Conservation (phyloP, 1,284 basidiomycete species). For the Vanrija humicola region DNA sequence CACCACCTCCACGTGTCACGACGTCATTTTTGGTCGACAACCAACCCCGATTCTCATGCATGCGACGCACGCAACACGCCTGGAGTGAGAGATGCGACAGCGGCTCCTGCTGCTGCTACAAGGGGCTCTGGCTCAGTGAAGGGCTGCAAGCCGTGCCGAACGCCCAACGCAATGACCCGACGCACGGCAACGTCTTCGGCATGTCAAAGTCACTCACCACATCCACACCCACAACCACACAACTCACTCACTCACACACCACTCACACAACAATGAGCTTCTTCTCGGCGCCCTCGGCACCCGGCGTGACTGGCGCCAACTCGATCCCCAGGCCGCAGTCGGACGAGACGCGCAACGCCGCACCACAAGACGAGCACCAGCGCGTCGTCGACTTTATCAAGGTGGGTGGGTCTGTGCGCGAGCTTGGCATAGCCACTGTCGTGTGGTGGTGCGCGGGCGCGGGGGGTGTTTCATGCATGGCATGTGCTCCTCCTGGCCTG, state of each 20-base stretch:
- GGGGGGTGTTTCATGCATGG: too few relatives aligned
- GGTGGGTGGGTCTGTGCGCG: constrained; percentile 21
- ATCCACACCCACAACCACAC: background rate
- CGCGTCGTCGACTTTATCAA: constrained; percentile 39
- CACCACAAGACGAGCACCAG: constrained; percentile 32
- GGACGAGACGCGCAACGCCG: constrained; percentile 34
- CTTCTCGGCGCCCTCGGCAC: background rate
- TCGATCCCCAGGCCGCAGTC: constrained; percentile 36
- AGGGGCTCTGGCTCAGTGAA: too few relatives aligned
- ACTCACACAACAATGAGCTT: background rate
- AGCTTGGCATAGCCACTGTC: background rate
- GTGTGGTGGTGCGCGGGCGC: too few relatives aligned
- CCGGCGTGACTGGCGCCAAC: constrained; percentile 26
- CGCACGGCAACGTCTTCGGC: background rate
- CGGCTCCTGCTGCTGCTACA: too few relatives aligned
- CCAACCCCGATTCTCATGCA: background rate
- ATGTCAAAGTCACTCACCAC: background rate
- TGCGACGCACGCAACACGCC: background rate
- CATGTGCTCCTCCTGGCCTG: too few relatives aligned
- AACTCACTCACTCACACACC: too few relatives aligned
- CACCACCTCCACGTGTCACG: too few relatives aligned
- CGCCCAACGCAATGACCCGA: background rate
- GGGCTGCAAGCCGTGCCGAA: too few relatives aligned
- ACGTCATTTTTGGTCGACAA: too few relatives aligned
- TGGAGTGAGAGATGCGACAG: too few relatives aligned